phyloP scores from a whole-genome alignment of 2,329 filamentous ascomycete genomes.

The Talaromyces marneffei region DNA sequence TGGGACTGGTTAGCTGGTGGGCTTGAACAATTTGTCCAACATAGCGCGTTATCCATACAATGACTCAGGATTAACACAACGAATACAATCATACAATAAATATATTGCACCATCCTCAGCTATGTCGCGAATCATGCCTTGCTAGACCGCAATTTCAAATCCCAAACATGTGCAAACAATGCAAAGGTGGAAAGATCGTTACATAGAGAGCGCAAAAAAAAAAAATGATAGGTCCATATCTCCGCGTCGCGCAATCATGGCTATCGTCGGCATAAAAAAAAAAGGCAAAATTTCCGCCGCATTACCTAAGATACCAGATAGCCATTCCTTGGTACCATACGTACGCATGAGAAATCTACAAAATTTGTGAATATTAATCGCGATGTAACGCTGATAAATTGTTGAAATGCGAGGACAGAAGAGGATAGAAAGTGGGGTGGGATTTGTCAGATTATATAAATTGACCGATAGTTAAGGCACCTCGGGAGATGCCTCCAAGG shows the following conservation, averaged over 20 bases:
- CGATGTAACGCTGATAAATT: neutral
- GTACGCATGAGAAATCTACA: neutral
- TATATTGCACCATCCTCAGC: neutral
- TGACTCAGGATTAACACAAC: neutral
- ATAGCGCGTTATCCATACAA: neutral
- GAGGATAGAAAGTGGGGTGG: neutral
- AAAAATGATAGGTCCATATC: neutral
- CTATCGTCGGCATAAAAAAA: neutral
- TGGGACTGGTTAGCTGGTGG: slow-evolving; percentile 45
- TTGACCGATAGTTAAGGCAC: neutral
- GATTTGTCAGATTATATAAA: slow-evolving; percentile 4
- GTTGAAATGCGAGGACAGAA: neutral
- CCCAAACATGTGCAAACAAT: neutral
- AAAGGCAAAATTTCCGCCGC: neutral
- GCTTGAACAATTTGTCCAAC: slow-evolving; percentile 17
- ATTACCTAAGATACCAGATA: neutral
- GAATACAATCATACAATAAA: neutral
- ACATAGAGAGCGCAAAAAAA: neutral
- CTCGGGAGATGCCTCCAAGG: neutral
- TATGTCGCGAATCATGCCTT: neutral
- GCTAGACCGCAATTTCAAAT: neutral
- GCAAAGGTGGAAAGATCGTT: neutral
- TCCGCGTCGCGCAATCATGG: neutral
- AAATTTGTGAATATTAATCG: neutral
- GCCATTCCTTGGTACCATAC: neutral